These are phyloP conservation scores for Vanrija pseudolonga DNA, from an alignment of 1,284 basidiomycete species.

Conservation along the genomic window DNA sequence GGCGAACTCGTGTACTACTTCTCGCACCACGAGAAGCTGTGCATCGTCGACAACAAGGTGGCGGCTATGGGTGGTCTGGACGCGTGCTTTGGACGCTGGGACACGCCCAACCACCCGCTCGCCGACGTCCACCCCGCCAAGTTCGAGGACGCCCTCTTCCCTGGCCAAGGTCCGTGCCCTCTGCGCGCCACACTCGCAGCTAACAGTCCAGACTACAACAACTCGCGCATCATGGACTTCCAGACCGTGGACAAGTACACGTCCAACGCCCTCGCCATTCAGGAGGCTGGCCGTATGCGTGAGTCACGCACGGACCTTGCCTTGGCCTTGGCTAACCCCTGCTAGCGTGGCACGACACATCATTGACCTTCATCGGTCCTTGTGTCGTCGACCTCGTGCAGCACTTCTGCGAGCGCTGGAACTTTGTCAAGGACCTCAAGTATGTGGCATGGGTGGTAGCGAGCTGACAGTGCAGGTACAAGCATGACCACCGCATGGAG, in stretches of 20 bases:
- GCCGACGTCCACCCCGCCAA: constrained; percentile 85
- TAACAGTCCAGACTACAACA: constrained; percentile 69
- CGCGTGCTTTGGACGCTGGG: constrained; percentile 93
- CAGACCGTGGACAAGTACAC: constrained; percentile 71
- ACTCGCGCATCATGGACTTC: constrained; percentile 54
- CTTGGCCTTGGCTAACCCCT: background rate
- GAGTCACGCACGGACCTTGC: constrained; percentile 9
- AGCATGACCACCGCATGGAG: constrained; percentile 55
- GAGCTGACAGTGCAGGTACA: constrained; percentile 43
- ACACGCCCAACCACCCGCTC: constrained; percentile 71
- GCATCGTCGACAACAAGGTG: constrained; percentile 74
- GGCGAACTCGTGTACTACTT: constrained; percentile 46
- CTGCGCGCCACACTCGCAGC: background rate
- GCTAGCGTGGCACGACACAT: constrained; percentile 51
- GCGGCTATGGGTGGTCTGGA: constrained; percentile 71
- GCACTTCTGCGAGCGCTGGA: constrained; percentile 73
- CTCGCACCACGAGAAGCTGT: constrained; percentile 53
- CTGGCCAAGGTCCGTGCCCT: constrained; percentile 61
- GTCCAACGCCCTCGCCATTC: constrained; percentile 66
- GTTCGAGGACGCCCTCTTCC: constrained; percentile 76
- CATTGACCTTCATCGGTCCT: constrained; percentile 75
- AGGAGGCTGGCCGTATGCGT: constrained; percentile 62
- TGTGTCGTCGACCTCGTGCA: constrained; percentile 83
- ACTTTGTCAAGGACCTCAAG: constrained; percentile 36
- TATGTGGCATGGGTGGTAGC: background rate